phyloP scores from a whole-genome alignment of 176 grass and related monocot genomes.

The Phragmites australis region DNA sequence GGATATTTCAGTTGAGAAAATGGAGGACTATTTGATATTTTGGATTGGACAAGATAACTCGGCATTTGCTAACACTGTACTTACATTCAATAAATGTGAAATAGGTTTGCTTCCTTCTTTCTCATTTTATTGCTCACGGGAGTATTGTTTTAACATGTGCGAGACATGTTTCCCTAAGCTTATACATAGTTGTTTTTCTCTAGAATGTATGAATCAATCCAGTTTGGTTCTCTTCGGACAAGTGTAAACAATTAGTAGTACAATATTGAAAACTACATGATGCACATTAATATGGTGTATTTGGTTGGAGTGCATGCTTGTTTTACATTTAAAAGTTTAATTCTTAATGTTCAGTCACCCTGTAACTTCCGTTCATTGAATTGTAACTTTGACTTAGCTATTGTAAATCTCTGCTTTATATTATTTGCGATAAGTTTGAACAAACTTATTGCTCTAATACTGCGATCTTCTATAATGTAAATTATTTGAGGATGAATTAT shows the following conservation, averaged over 20 bases:
- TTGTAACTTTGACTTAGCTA: neutral
- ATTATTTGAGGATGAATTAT: slow-evolving; percentile 1
- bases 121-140: neutral
- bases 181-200: neutral
- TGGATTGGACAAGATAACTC: slow-evolving; percentile 88
- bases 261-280: neutral
- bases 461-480: slow-evolving; percentile 8
- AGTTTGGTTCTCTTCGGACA: neutral
- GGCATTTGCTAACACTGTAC: slow-evolving; percentile 81
- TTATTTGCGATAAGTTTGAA: too few species aligned
- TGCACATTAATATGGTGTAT: neutral
- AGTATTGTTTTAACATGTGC: neutral
- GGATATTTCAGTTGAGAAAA: slow-evolving; percentile 51
- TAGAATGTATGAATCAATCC: slow-evolving; percentile 1
- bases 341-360: neutral
- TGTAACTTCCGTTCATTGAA: neutral
- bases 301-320: neutral
- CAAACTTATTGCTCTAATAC: slow-evolving; percentile 4
- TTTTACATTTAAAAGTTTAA: slow-evolving; percentile 19
- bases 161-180: neutral
- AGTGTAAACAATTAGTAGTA: neutral
- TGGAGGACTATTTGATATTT: slow-evolving; percentile 80
- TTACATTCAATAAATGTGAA: slow-evolving; percentile 93
- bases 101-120: slow-evolving; percentile 57
- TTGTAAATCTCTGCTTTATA: neutral